Percentiles rank a stretch among this genome's conserved stretches.
Conservation (phyloP, 805 yeast genomes). For the Wickerhamiella siamensis region DNA sequence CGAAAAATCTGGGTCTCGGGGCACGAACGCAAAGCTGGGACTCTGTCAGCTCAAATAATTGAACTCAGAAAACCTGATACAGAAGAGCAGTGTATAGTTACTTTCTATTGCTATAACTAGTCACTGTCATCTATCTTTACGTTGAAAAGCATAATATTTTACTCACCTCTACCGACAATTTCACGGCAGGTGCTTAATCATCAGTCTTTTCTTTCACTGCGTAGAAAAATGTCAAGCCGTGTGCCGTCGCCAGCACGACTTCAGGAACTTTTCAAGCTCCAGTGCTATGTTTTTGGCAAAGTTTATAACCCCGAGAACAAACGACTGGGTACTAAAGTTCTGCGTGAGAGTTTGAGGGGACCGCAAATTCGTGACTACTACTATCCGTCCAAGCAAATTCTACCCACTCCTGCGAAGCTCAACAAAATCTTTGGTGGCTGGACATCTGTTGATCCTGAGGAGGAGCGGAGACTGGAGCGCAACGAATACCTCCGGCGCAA, state of each 20-base stretch:
- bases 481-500: slow-evolving; percentile 17
- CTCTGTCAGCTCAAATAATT: no score
- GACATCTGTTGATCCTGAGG: slow-evolving; percentile 18
- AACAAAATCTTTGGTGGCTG: slow-evolving; percentile 13
- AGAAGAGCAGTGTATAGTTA: no score
- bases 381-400: slow-evolving; percentile 17
- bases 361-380: slow-evolving; percentile 22
- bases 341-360: slow-evolving; percentile 23
- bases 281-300: slow-evolving; percentile 21
- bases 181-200: no score
- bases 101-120: no score
- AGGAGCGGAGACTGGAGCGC: slow-evolving; percentile 15
- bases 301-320: slow-evolving; percentile 23
- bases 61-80: no score
- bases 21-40: no score
- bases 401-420: slow-evolving; percentile 17
- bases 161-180: no score
- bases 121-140: no score
- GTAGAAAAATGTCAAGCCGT: background rate
- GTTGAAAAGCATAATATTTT: no score
- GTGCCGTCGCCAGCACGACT: slow-evolving; percentile 16
- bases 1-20: no score
- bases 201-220: background rate
- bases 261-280: slow-evolving; percentile 19
- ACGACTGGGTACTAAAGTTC: slow-evolving; percentile 24